A percentile compares a stretch with the other conserved stretches of the same genome.
Evolutionary conservation across 371 early-diverging fungal species (phyloP).

Genomic region (Mucor saturninus): DNA sequence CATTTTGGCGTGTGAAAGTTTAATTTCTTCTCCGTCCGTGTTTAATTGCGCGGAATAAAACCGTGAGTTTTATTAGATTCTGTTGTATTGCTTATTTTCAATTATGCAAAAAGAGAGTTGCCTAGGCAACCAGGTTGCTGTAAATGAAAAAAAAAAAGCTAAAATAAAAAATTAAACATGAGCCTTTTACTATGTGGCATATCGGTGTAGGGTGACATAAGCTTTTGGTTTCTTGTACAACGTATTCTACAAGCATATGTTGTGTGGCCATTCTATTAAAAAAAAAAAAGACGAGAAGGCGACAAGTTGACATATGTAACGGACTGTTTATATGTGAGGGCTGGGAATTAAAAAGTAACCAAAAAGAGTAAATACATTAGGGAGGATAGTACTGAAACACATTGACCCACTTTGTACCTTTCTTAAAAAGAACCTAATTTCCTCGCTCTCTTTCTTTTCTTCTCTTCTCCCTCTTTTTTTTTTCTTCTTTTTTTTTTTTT

Average conservation of each 20-base stretch:
- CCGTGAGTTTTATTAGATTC: too few relatives aligned
- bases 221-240: not conserved
- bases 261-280: too few relatives aligned
- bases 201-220: too few relatives aligned
- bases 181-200: slow-evolving; percentile 14
- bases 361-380: slow-evolving; percentile 18
- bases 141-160: not conserved
- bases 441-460: not conserved
- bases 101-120: not conserved
- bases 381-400: slow-evolving; percentile 22
- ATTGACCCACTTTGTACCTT: slow-evolving; percentile 15
- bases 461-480: slow-evolving; percentile 1
- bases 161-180: not conserved
- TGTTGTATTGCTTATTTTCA: not conserved
- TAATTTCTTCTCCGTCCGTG: not conserved
- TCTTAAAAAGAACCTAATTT: not conserved
- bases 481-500: slow-evolving; percentile 1
- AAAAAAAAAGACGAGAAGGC: too few relatives aligned
- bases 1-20: slow-evolving; percentile 6
- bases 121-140: not conserved
- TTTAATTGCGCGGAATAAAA: slow-evolving; percentile 5
- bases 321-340: not conserved
- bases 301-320: too few relatives aligned
- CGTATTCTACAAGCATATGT: too few relatives aligned
- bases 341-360: slow-evolving; percentile 2